phyloP scores from a whole-genome alignment of 2,329 filamentous ascomycete species.

The Geosmithia putterillii region DNA sequence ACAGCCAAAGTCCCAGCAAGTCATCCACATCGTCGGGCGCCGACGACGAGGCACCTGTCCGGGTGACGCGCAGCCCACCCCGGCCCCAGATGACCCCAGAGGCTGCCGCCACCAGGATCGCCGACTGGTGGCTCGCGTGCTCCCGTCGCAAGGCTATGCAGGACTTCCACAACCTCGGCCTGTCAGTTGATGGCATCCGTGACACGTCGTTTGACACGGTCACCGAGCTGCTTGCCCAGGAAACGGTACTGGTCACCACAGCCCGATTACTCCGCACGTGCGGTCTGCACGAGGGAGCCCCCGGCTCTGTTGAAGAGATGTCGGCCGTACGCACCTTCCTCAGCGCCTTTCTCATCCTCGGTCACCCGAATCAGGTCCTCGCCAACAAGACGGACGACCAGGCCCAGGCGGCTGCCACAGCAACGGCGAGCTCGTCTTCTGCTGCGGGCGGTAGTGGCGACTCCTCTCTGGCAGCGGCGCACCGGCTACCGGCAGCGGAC shows the following conservation, averaged over 20 bases:
- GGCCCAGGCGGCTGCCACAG: constrained; percentile 38
- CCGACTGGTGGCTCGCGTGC: constrained; percentile 56
- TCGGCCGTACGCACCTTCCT: constrained; percentile 64
- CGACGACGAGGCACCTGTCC: constrained; percentile 24
- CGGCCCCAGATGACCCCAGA: constrained; percentile 37
- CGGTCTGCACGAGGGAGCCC: constrained; percentile 52
- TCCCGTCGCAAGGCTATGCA: constrained; percentile 46
- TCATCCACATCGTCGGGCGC: constrained; percentile 30
- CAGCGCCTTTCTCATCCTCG: constrained; percentile 68
- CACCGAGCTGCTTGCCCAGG: constrained; percentile 52
- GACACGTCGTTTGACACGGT: constrained; percentile 66
- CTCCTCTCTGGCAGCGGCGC: constrained; percentile 6
- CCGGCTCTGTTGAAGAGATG: constrained; percentile 53
- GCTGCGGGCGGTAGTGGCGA: too few relatives aligned
- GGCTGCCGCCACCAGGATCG: constrained; percentile 52
- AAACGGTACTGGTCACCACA: constrained; percentile 53
- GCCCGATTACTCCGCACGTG: constrained; percentile 58
- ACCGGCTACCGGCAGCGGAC: constrained; percentile 26
- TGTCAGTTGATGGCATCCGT: constrained; percentile 59
- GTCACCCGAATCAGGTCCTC: constrained; percentile 66
- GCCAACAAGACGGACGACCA: constrained; percentile 57
- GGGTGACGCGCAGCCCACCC: neutral
- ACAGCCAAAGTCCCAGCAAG: constrained; percentile 39
- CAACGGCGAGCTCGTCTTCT: too few relatives aligned
- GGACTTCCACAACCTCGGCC: constrained; percentile 52